phyloP scores from a whole-genome alignment of 768 basidiomycete genomes.

The Lentinula guzmanii region DNA sequence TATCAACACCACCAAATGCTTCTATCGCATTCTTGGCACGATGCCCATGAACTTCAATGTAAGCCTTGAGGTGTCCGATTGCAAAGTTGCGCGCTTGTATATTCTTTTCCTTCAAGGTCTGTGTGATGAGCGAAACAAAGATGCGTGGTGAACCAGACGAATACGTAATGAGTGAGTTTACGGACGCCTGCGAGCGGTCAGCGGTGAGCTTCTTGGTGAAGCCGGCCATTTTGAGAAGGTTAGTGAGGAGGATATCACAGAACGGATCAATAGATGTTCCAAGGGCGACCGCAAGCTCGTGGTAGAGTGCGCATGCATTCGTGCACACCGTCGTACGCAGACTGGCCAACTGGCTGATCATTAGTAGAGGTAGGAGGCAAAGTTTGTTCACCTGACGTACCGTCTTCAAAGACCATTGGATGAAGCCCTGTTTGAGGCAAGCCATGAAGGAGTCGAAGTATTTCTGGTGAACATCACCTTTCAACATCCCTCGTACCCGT shows the following conservation, averaged over 20 bases:
- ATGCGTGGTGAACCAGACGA: constrained; percentile 67
- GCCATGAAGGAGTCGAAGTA: constrained; percentile 71
- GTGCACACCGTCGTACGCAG: constrained; percentile 86
- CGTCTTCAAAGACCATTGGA: constrained; percentile 80
- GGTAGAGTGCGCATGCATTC: constrained; percentile 72
- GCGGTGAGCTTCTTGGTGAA: constrained; percentile 92
- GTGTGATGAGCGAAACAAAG: constrained; percentile 63
- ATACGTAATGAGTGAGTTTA: constrained; percentile 61
- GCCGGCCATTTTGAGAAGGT: constrained; percentile 79
- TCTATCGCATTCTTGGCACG: constrained; percentile 66
- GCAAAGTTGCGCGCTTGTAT: constrained; percentile 65
- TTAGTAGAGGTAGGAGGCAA: neutral
- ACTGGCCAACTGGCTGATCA: constrained; percentile 59
- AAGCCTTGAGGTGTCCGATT: constrained; percentile 66
- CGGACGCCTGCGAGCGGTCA: constrained; percentile 74
- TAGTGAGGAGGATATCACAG: constrained; percentile 70
- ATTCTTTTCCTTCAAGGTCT: constrained; percentile 73
- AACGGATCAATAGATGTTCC: constrained; percentile 69
- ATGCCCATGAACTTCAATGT: constrained; percentile 66
- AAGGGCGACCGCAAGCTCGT: constrained; percentile 65
- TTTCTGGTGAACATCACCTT: constrained; percentile 72
- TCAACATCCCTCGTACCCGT: constrained; percentile 84
- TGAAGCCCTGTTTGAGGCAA: constrained; percentile 70
- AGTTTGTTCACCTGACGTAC: constrained; percentile 28
- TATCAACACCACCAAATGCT: constrained; percentile 57